Base-by-base conservation (phyloP, 345 rosid genomes). In the Rhizophora apiculata region DNA sequence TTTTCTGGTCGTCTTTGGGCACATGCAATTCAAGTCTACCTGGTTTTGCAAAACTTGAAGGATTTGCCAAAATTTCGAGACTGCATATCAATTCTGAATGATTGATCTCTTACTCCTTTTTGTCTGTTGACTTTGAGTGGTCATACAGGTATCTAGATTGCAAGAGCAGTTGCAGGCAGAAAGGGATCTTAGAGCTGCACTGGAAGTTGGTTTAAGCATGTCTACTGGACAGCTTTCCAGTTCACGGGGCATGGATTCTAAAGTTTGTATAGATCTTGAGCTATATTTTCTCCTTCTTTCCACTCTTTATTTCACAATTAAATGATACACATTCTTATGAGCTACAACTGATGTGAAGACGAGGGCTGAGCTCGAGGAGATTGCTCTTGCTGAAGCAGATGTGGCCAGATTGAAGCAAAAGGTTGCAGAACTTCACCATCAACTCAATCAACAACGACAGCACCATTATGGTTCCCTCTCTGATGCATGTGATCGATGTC, bases 141-240 rank as follows among this genome's bases (percentile, higher is more conserved):
- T 51, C 67, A 20, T 81, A 55, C 72, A 92, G 99, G 97, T 95
- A 7, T 85, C 96, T 65, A 85, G 97, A 82, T 82, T 95, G 83
- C 99, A 92, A 83, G 99, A 95, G 84, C 97, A 95, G 87, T 83
- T 95, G 79, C 99, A 95, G 83, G 97, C 99, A 7, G 97, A 95
- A 79, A 90, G 97, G 81, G 99, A 95, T 83, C 96, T 92, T 76
- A 84, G 97, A 82, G 92, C 97, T 65, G 99, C 97, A 63, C 80
- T 95, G 73, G 99, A 95, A 86, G 96, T 88, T 71, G 97, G 99
- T 62, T 83, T 95, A 85, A 95, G 99, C 89, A 90, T 95, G 96
- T 92, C 97, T 69, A 84, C 96, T 70, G 96, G 96, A 67, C 97
- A 95, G 62, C 77, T 89, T 65, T 81, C 93, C 58, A 76, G 84